A percentile compares a stretch with the other conserved stretches of the same genome.
phyloP scores from a whole-genome alignment of 2,329 filamentous ascomycete species.

The Hawksworthiomyces lignivorus region DNA sequence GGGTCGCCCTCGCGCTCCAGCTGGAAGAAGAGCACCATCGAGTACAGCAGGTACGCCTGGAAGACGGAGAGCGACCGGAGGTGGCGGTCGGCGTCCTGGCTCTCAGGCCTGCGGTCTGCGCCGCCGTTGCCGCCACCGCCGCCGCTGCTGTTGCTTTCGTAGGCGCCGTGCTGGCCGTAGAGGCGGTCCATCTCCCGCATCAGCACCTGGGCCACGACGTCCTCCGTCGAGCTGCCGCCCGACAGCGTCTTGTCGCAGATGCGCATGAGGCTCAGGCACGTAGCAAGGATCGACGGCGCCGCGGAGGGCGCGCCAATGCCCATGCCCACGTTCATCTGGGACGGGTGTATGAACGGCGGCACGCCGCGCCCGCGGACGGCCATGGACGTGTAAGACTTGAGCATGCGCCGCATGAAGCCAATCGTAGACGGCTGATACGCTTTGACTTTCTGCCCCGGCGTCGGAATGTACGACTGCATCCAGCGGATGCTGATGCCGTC shows the following conservation, averaged over 20 bases:
- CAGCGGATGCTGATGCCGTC: conserved; percentile 41
- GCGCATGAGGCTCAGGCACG: not conserved
- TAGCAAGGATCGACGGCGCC: conserved; percentile 10
- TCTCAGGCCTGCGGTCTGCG: too few species aligned
- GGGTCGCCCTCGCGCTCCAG: conserved; percentile 1
- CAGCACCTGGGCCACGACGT: conserved; percentile 25
- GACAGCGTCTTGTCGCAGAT: not conserved
- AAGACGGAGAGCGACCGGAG: conserved; percentile 34
- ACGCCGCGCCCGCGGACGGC: conserved; percentile 27
- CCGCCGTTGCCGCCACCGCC: too few species aligned
- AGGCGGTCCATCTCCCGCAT: conserved; percentile 36
- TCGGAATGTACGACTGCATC: conserved; percentile 38
- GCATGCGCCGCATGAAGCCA: conserved; percentile 31
- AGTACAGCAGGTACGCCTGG: conserved; percentile 47
- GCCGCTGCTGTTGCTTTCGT: conserved; percentile 15
- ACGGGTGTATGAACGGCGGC: conserved; percentile 37
- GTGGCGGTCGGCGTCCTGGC: conserved; percentile 20
- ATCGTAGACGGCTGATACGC: conserved; percentile 29
- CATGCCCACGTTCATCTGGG: conserved; percentile 25
- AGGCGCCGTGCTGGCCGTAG: conserved; percentile 18
- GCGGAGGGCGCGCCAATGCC: not conserved
- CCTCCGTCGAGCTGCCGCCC: conserved; percentile 20
- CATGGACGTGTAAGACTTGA: conserved; percentile 35
- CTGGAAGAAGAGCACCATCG: conserved; percentile 25
- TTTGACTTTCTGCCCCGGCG: conserved; percentile 35